Evolutionary conservation across 129 eudicot species (phyloP).

Genomic region (Helianthus tuberosus): DNA sequence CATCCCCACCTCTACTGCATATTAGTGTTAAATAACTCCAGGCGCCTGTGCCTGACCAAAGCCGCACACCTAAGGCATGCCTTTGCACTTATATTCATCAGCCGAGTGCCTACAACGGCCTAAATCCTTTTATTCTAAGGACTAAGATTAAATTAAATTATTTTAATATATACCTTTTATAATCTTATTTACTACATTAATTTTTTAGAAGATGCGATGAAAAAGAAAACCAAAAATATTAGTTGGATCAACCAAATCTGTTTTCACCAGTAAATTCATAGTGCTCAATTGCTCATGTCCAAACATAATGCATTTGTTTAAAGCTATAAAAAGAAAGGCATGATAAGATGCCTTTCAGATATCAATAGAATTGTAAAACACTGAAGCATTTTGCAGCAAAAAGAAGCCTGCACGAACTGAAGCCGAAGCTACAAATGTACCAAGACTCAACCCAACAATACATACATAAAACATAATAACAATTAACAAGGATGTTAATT

Average conservation of each 20-base stretch:
- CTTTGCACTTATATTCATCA: no score
- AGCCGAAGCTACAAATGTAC: conserved; percentile 43
- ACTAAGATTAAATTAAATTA: no score
- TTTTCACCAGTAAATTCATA: not conserved
- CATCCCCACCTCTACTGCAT: no score
- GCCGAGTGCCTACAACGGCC: no score
- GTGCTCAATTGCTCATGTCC: not conserved
- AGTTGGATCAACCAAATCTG: not conserved
- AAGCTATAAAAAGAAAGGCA: not conserved
- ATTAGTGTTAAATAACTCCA: no score
- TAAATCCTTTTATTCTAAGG: no score
- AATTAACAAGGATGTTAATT: conserved; percentile 31
- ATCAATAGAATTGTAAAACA: not conserved
- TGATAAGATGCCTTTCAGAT: conserved; percentile 7
- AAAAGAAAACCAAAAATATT: no score
- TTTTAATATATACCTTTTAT: no score
- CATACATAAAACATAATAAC: conserved; percentile 40
- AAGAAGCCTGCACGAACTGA: conserved; percentile 26
- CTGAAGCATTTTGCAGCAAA: conserved; percentile 23
- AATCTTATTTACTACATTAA: no score
- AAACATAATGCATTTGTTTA: not conserved
- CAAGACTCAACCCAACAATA: conserved; percentile 36
- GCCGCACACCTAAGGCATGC: no score
- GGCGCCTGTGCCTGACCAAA: no score
- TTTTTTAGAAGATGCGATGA: no score